These are phyloP conservation scores for Calycina herbarum DNA, from an alignment of 2,329 filamentous ascomycete species.

Conservation along the genomic window DNA sequence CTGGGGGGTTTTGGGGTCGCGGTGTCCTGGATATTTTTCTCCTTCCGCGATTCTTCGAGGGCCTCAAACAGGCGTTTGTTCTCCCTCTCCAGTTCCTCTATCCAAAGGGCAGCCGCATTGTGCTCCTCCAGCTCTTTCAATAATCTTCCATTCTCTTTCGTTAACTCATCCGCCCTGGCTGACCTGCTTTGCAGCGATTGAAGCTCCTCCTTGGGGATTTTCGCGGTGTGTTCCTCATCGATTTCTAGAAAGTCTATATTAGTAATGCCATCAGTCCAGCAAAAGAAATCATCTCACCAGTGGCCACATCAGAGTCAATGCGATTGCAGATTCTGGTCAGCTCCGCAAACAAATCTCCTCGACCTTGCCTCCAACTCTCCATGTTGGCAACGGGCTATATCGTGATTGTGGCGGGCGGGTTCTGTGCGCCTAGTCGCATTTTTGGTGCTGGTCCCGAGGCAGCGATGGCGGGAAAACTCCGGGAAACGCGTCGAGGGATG, in stretches of 20 bases:
- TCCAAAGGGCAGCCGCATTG: constrained; percentile 15
- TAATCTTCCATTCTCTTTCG: constrained; percentile 23
- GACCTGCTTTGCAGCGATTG: constrained; percentile 19
- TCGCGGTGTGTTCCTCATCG: constrained; percentile 19
- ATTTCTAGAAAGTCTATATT: constrained; percentile 23
- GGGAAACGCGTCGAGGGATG: neutral
- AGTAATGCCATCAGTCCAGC: neutral
- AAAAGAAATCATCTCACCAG: constrained; percentile 21
- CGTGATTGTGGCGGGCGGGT: neutral
- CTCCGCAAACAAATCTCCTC: constrained; percentile 28
- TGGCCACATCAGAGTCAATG: constrained; percentile 27
- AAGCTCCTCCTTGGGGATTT: constrained; percentile 25
- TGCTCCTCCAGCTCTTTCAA: constrained; percentile 25
- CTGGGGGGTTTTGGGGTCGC: constrained; percentile 2
- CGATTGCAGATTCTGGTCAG: constrained; percentile 27
- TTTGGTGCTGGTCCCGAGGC: neutral
- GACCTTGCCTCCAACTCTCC: constrained; percentile 33
- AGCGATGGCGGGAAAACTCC: neutral
- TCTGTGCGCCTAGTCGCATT: constrained; percentile 1
- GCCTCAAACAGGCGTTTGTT: constrained; percentile 27
- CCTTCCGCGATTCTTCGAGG: constrained; percentile 20
- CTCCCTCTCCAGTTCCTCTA: constrained; percentile 29
- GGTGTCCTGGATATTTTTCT: constrained; percentile 2
- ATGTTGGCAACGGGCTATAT: constrained; percentile 19
- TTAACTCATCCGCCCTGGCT: constrained; percentile 18